Base-by-base conservation (phyloP, 176 grass and related monocot genomes). In the Bothriochloa decipiens region DNA sequence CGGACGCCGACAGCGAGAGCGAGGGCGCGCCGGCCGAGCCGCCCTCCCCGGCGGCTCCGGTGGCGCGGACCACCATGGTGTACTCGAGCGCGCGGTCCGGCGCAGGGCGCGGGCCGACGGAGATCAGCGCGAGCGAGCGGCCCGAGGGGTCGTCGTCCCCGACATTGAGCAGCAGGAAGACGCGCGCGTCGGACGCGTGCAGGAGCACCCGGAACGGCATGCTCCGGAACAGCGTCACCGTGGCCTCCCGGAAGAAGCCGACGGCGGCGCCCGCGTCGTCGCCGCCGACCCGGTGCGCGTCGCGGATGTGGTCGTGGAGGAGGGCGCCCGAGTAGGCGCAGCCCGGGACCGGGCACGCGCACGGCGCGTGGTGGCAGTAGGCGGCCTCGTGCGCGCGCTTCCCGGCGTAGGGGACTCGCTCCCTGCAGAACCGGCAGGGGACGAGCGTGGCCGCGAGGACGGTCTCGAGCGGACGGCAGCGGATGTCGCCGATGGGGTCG, bases 121-220 rank as follows among this genome's bases (percentile, higher is more conserved):
- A 53, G 72, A 55, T 0, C 3, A 75, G 23, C 15, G 28, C 29
- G 16, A 75, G 72, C 4, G 47, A 52, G 3, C 72, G 72, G 3
- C 45, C 72, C 7, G 3, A 9, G 14, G 72, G 72, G 1, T 17
- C 33, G 33, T 17, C 33, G 33, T 6, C 75, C 0, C 35, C 35
- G 75, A 35, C 55, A 55, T 77, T 77, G 75, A 77, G 53, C 22
- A 77, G 75, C 53, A 62, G 35, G 75, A 41, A 77, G 17, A 40
- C 74, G 20, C 55, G 12, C 55, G 28, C 8, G 36, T 26, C 75
- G 6, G 13, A 5, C 6, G 55, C 12, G 75, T 62, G 33, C 33
- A 77, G 53, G 12, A 77, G 53, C 75, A 62, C 75, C 3, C 55
- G 75, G 53, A 61, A 61, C 35, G 3, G 2, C 33, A 13, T 10